Evolutionary conservation across 345 rosid species (phyloP).

Genomic region (Acer yangbiense): DNA sequence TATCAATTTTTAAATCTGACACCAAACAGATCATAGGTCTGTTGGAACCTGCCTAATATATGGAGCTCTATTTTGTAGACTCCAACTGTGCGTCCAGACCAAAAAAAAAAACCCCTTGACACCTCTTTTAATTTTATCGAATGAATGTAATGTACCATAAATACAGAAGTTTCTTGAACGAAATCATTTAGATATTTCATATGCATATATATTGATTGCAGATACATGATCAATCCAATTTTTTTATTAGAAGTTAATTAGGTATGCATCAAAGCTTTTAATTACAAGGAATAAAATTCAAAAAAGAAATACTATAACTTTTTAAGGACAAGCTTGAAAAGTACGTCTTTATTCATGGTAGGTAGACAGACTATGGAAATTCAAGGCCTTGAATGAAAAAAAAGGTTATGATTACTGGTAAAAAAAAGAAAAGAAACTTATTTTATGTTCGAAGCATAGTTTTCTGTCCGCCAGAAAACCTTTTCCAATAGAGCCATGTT

Average conservation of each 20-base stretch:
- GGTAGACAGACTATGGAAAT: not conserved
- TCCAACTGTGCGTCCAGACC: no score
- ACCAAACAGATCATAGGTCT: no score
- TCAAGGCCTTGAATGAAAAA: not conserved
- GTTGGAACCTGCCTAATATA: no score
- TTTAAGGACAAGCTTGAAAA: not conserved
- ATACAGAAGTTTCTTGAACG: not conserved
- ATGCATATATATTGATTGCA: not conserved
- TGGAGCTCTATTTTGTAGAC: no score
- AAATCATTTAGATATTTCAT: not conserved
- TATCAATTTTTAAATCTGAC: no score
- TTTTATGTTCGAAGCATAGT: not conserved
- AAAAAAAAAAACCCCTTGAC: no score
- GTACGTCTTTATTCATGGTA: constrained; percentile 6
- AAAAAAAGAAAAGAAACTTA: not conserved
- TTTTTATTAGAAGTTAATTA: not conserved
- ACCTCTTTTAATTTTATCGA: no score
- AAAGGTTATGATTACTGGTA: not conserved
- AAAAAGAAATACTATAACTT: not conserved
- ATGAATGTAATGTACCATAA: not conserved
- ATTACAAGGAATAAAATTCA: not conserved
- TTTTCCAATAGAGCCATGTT: not conserved
- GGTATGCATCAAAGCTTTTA: not conserved
- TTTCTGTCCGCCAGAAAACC: not conserved
- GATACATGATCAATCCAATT: not conserved